Evolutionary conservation across 305 asterid genomes (phyloP), one percentile per base, ranked within the genome.

Genomic region (Rubia occidens): DNA sequence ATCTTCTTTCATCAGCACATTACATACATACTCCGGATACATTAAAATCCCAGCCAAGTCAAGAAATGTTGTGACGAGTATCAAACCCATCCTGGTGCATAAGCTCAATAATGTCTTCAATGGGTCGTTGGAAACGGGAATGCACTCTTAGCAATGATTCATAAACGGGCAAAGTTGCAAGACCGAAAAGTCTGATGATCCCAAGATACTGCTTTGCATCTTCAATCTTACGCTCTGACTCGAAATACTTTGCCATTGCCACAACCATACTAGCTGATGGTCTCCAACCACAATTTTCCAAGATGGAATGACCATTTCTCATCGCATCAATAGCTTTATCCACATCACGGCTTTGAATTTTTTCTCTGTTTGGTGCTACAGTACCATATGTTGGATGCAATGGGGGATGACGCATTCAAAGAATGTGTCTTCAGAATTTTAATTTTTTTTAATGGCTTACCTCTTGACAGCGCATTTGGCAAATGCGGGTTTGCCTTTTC

Each of bases 271-370:
- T 55, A 71, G 74, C 71, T 51, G 84, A 80, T 64, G 84, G 77
- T 44, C 67, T 80, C 79, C 77, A 80, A 43, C 72, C 72, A 69
- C 72, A 66, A 35, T 66, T 69, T 72, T 75, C 70, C 69, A 67
- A 49, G 64, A 55, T 44, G 43, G 76, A 20, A 24, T 74, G 49
- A 20, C 70, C 70, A 63, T 60, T 72, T 54, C 42, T 66, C 76
- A 80, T 24, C 60, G 78, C 70, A 80, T 77, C 69, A 3, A 60
- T 44, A 67, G 74, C 79, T 60, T 71, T 74, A 66, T 77, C 81
- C 75, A 71, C 71, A 43, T 72, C 69, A 51, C 64, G 68, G 67
- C 56, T 72, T 63, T 71, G 72, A n/a, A n/a, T n/a, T 24, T 24
- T 24, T 24, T 24, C 26, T 24, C 26, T 24, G 26, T 24, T 24